phyloP scores from a whole-genome alignment of 2,329 filamentous ascomycete species.

The Colletotrichum australisinense region DNA sequence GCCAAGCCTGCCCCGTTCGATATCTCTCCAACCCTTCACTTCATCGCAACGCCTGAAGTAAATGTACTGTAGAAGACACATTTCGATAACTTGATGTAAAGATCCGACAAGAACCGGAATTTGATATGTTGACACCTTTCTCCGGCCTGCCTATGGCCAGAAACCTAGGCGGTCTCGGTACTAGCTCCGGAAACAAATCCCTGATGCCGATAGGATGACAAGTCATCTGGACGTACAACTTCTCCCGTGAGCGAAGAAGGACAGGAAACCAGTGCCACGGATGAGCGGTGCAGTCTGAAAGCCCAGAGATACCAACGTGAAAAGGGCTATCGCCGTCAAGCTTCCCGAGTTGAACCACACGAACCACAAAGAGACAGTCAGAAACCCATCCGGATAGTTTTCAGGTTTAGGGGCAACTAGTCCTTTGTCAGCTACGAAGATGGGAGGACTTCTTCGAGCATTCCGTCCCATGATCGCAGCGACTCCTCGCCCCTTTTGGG shows the following conservation, averaged over 20 bases:
- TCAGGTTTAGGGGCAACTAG: not conserved
- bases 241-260: not conserved
- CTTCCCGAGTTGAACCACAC: not conserved
- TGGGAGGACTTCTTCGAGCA: not conserved
- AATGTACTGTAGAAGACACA: fast-evolving
- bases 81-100: not conserved
- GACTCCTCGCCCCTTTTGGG: not conserved
- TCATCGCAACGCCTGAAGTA: not conserved
- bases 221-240: too few relatives aligned
- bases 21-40: too few relatives aligned
- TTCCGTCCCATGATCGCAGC: not conserved
- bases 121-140: not conserved
- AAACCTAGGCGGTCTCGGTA: too few relatives aligned
- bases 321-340: not conserved
- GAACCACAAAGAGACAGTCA: not conserved
- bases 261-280: not conserved
- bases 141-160: not conserved
- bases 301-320: not conserved
- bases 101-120: not conserved
- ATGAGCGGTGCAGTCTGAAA: not conserved
- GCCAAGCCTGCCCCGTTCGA: too few relatives aligned
- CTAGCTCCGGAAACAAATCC: too few relatives aligned
- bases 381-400: not conserved
- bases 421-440: not conserved
- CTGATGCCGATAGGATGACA: not conserved